A percentile compares a stretch with the other conserved stretches of the same genome.
These are phyloP conservation scores for Antitrichia curtipendula DNA, from an alignment of 225 moss, liverwort and hornwort species.

Conservation along the genomic window DNA sequence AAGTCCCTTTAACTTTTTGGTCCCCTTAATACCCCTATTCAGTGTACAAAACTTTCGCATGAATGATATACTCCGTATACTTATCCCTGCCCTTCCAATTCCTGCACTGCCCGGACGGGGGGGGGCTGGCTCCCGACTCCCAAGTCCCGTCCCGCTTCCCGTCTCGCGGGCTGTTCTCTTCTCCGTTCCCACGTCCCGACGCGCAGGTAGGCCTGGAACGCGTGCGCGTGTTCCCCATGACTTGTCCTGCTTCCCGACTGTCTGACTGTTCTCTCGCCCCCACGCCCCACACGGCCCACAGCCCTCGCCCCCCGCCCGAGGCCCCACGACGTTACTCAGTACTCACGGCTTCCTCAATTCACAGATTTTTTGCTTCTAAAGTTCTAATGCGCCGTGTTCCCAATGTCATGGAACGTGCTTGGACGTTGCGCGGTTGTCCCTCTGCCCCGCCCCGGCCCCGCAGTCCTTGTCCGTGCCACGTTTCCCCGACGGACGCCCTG, in stretches of 20 bases:
- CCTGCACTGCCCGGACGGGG: background rate
- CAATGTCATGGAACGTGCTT: background rate
- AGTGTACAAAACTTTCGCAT: background rate
- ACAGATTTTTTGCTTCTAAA: background rate
- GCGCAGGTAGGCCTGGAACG: no score
- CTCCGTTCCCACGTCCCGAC: background rate
- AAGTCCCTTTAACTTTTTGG: no score
- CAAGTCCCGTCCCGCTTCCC: background rate
- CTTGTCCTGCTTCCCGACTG: background rate
- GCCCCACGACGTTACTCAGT: background rate
- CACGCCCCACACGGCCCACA: background rate
- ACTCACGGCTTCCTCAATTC: background rate
- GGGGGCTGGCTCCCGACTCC: background rate
- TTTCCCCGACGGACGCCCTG: background rate
- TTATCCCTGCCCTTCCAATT: background rate
- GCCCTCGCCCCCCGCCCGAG: background rate
- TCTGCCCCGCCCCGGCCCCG: background rate
- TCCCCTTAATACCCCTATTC: no score
- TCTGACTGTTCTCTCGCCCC: background rate
- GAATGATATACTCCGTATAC: background rate
- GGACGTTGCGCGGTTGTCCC: background rate
- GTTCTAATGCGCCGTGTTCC: background rate
- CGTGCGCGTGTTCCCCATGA: background rate
- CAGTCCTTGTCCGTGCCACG: background rate
- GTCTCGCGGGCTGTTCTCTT: background rate